A percentile compares a stretch with the other conserved stretches of the same genome.
These are phyloP conservation scores for Ganoderma meredithae DNA, from an alignment of 1,284 basidiomycete genomes.

Conservation along the genomic window DNA sequence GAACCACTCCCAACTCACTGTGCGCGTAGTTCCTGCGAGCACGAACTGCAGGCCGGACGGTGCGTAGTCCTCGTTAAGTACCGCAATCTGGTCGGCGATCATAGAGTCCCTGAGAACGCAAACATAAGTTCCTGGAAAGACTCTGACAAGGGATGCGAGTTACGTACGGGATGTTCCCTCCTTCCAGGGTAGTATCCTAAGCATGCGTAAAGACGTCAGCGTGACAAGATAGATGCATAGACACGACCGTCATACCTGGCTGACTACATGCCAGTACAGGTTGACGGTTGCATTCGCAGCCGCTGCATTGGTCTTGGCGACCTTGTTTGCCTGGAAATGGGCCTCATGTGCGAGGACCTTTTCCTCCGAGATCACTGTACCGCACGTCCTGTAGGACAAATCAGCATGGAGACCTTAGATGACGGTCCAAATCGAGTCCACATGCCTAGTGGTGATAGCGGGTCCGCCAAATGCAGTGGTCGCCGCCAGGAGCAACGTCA, in stretches of 20 bases:
- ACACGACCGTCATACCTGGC: conserved; percentile 30
- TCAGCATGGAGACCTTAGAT: neutral
- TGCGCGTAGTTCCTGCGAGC: conserved; percentile 53
- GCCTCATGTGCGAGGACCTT: conserved; percentile 48
- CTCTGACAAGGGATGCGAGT: neutral
- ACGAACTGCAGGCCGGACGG: conserved; percentile 51
- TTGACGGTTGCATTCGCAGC: conserved; percentile 43
- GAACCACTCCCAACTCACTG: conserved; percentile 58
- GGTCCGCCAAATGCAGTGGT: neutral
- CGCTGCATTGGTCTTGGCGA: conserved; percentile 38
- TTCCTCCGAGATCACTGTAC: conserved; percentile 46
- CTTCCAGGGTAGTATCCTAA: conserved; percentile 42
- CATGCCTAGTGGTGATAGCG: neutral
- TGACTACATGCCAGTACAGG: conserved; percentile 59
- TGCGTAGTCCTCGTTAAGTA: conserved; percentile 56
- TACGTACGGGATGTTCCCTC: conserved; percentile 54
- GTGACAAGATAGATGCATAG: neutral
- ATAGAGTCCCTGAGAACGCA: conserved; percentile 44
- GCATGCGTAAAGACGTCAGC: neutral
- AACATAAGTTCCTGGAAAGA: neutral
- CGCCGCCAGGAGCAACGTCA: neutral
- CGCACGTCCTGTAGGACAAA: conserved; percentile 41
- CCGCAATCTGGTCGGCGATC: conserved; percentile 50
- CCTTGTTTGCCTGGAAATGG: conserved; percentile 52
- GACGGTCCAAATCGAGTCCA: neutral